phyloP scores from a whole-genome alignment of 495 filamentous ascomycete genomes.

The Polyplosphaeria fusca region DNA sequence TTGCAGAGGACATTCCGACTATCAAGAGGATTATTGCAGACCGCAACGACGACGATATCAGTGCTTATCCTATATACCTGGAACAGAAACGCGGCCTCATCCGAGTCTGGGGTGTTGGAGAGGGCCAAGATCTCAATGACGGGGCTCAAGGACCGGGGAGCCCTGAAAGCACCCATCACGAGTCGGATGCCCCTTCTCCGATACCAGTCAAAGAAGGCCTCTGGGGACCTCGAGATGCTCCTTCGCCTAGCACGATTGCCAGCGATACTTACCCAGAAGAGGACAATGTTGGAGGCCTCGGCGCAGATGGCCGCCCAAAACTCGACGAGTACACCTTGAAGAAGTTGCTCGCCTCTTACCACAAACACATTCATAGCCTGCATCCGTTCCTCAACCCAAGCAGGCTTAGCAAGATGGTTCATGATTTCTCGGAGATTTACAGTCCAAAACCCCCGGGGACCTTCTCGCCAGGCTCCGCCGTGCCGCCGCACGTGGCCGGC shows the following conservation, averaged over 20 bases:
- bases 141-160: slow-evolving; percentile 19
- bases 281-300: slow-evolving; percentile 48
- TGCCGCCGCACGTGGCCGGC: slow-evolving; percentile 18
- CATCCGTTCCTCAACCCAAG: slow-evolving; percentile 77
- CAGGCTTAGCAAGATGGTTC: slow-evolving; percentile 49
- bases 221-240: slow-evolving; percentile 20
- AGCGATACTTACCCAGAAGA: slow-evolving; percentile 3
- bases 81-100: slow-evolving; percentile 54
- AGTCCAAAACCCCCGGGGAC: slow-evolving; percentile 25
- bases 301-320: slow-evolving; percentile 59
- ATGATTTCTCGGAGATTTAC: slow-evolving; percentile 47
- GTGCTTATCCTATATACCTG: slow-evolving; percentile 67
- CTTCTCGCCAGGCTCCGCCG: slow-evolving; percentile 27
- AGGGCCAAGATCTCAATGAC: slow-evolving; percentile 25
- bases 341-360: slow-evolving; percentile 66
- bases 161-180: slow-evolving; percentile 11
- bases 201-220: slow-evolving; percentile 19
- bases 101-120: slow-evolving; percentile 28
- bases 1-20: slow-evolving; percentile 2
- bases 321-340: slow-evolving; percentile 60
- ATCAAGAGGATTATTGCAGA: slow-evolving; percentile 9
- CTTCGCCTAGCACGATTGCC: slow-evolving; percentile 15
- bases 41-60: slow-evolving; percentile 42
- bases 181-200: slow-evolving; percentile 14
- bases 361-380: slow-evolving; percentile 77